Percentiles rank a stretch among this genome's conserved stretches.
Conservation (phyloP, 371 early-diverging fungal species). For the Choanephora cucurbitarum region DNA sequence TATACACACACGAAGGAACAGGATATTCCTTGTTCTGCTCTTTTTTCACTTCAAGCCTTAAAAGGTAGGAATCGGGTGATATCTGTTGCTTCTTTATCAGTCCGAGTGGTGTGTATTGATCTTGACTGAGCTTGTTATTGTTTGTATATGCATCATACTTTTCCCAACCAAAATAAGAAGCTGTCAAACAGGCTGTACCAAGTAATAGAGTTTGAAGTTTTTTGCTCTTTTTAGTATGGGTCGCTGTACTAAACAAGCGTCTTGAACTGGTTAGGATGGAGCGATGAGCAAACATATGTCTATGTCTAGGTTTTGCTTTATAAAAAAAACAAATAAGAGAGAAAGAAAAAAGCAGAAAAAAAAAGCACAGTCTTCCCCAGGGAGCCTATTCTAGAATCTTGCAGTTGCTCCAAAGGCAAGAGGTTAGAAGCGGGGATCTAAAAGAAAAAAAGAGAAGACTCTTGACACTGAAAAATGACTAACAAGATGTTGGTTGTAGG, state of each 20-base stretch:
- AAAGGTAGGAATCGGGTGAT: slow-evolving; percentile 35
- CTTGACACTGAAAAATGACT: too few relatives aligned
- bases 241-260: background rate
- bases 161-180: slow-evolving; percentile 15
- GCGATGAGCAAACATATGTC: too few relatives aligned
- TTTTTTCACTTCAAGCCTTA: slow-evolving; percentile 31
- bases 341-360: too few relatives aligned
- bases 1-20: slow-evolving; percentile 54
- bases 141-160: slow-evolving; percentile 6
- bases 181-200: background rate
- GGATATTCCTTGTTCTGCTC: slow-evolving; percentile 32
- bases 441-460: too few relatives aligned
- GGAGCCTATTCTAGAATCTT: too few relatives aligned
- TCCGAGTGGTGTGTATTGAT: slow-evolving; percentile 31
- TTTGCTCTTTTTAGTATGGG: background rate
- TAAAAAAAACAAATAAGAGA: too few relatives aligned
- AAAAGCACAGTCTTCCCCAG: too few relatives aligned
- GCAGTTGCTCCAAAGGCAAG: too few relatives aligned
- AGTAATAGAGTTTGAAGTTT: background rate
- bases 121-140: slow-evolving; percentile 18
- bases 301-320: too few relatives aligned
- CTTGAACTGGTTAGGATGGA: background rate
- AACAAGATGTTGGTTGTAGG: too few relatives aligned
- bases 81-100: slow-evolving; percentile 30
- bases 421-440: too few relatives aligned